These are phyloP conservation scores for Fraxinus sp. DNA, from an alignment of 305 asterid species.

Conservation along the genomic window DNA sequence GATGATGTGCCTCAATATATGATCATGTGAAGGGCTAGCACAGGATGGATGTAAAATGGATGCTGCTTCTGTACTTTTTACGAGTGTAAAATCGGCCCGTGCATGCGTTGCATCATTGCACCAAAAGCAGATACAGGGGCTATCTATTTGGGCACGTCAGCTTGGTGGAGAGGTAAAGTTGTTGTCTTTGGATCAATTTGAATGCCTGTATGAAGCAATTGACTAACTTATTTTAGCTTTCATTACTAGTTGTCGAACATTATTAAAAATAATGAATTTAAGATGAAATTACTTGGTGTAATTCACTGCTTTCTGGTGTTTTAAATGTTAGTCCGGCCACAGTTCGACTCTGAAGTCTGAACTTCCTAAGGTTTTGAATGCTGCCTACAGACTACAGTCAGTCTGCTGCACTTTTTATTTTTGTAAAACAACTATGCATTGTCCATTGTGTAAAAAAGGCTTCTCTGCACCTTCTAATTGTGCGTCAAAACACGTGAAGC, in stretches of 20 bases:
- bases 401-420: neutral
- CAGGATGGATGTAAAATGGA: slow-evolving; percentile 76
- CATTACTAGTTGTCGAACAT: neutral
- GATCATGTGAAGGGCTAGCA: slow-evolving; percentile 56
- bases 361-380: neutral
- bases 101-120: slow-evolving; percentile 79
- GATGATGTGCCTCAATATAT: slow-evolving; percentile 9
- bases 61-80: slow-evolving; percentile 71
- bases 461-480: neutral
- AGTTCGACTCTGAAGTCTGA: neutral
- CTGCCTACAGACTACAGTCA: neutral
- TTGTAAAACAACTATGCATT: neutral
- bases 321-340: neutral
- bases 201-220: neutral
- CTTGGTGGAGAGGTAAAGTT: slow-evolving; percentile 91
- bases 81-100: slow-evolving; percentile 92
- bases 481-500: neutral
- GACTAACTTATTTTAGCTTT: neutral
- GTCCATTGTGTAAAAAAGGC: neutral
- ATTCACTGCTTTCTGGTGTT: neutral
- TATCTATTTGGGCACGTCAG: slow-evolving; percentile 89
- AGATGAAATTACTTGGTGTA: neutral
- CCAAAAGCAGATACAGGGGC: slow-evolving; percentile 69
- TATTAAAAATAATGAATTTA: neutral
- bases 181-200: neutral